These are phyloP conservation scores for Cyclocybe aegerita DNA, from an alignment of 768 basidiomycete species.

Conservation along the genomic window DNA sequence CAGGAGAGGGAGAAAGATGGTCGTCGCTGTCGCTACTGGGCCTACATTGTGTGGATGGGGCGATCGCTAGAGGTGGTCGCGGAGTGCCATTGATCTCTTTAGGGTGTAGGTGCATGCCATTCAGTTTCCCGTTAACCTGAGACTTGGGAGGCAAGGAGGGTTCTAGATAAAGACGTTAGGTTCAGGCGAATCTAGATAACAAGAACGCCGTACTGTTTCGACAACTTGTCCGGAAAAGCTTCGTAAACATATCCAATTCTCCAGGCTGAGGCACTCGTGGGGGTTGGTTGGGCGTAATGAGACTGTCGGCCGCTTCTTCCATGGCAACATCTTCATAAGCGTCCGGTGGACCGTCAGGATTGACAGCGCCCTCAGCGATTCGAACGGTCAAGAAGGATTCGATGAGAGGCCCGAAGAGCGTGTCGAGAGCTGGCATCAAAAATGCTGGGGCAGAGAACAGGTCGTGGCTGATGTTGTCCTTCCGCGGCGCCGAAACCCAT, in stretches of 20 bases:
- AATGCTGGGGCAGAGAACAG: slow-evolving; percentile 73
- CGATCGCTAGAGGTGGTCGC: neutral
- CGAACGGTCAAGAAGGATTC: slow-evolving; percentile 32
- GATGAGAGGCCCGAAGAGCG: slow-evolving; percentile 63
- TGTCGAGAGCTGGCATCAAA: slow-evolving; percentile 71
- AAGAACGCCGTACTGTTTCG: slow-evolving; percentile 35
- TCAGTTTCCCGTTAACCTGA: slow-evolving; percentile 14
- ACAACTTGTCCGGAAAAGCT: slow-evolving; percentile 58
- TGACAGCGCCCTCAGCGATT: slow-evolving; percentile 5
- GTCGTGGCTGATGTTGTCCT: slow-evolving; percentile 25
- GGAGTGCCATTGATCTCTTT: slow-evolving; percentile 2
- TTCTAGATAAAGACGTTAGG: neutral
- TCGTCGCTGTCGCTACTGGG: slow-evolving; percentile 3
- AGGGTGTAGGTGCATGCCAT: slow-evolving; percentile 1
- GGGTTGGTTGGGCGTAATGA: slow-evolving; percentile 6
- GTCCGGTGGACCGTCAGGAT: slow-evolving; percentile 12
- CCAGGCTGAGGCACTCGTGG: slow-evolving; percentile 42
- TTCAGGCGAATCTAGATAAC: neutral
- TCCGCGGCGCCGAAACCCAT: slow-evolving; percentile 4
- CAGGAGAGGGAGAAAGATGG: neutral
- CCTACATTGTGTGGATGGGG: slow-evolving; percentile 2
- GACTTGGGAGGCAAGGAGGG: slow-evolving; percentile 6
- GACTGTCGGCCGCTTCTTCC: slow-evolving; percentile 30
- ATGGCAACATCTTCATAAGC: slow-evolving; percentile 46
- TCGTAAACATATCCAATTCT: slow-evolving; percentile 60